Evolutionary conservation across 768 basidiomycete genomes (phyloP).

Genomic region (Phaeotremella fagi): DNA sequence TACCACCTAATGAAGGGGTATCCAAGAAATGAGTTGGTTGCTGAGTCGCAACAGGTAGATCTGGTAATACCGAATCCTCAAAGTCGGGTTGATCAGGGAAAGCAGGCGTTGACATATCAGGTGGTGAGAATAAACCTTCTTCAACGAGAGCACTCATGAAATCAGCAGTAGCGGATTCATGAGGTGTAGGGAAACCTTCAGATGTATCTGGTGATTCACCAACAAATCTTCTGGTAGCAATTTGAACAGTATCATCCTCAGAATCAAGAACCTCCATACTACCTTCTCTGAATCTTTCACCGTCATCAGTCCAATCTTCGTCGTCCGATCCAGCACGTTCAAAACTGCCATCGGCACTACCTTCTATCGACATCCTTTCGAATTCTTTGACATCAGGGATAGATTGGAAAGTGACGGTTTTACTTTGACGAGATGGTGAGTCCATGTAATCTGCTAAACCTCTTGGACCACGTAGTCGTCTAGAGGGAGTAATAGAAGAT

Average conservation of each 20-base stretch:
- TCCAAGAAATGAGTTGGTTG: slow-evolving; percentile 17
- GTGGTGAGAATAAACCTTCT: slow-evolving; percentile 47
- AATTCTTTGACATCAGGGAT: slow-evolving; percentile 48
- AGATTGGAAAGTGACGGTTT: slow-evolving; percentile 45
- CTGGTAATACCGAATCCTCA: background rate
- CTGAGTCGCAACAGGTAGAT: background rate
- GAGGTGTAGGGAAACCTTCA: slow-evolving; percentile 1
- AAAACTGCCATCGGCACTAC: slow-evolving; percentile 36
- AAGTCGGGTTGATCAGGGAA: slow-evolving; percentile 32
- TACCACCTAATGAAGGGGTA: slow-evolving; percentile 40
- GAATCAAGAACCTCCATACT: slow-evolving; percentile 25
- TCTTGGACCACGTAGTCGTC: slow-evolving; percentile 40
- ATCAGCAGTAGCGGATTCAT: slow-evolving; percentile 38
- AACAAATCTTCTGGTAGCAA: background rate
- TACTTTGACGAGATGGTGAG: slow-evolving; percentile 24
- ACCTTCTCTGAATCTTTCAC: slow-evolving; percentile 7
- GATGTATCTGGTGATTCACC: slow-evolving; percentile 1
- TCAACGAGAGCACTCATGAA: slow-evolving; percentile 46
- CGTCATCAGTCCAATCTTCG: slow-evolving; percentile 31
- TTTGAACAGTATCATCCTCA: background rate
- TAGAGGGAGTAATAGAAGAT: slow-evolving; percentile 43
- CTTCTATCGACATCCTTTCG: slow-evolving; percentile 35
- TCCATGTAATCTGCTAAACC: slow-evolving; percentile 18
- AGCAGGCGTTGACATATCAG: slow-evolving; percentile 30
- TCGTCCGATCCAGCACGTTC: slow-evolving; percentile 25